These are phyloP conservation scores for Alectoria sarmentosa DNA, from an alignment of 495 filamentous ascomycete genomes.

Conservation along the genomic window DNA sequence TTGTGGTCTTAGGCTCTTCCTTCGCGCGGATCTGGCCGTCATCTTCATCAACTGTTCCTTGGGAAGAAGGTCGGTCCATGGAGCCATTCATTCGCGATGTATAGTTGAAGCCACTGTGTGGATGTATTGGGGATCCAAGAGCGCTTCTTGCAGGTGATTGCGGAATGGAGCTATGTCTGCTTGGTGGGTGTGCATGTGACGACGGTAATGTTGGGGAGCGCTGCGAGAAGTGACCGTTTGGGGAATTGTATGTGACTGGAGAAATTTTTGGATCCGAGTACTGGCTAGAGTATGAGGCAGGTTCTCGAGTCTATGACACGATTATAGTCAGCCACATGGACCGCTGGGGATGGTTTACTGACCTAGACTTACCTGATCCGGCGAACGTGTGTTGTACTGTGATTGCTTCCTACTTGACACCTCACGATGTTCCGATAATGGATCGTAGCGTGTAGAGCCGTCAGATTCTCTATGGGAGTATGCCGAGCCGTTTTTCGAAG, in stretches of 20 bases:
- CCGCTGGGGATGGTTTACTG: conserved; percentile 15
- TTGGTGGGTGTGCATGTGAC: conserved; percentile 43
- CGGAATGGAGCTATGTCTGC: conserved; percentile 37
- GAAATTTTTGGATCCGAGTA: conserved; percentile 23
- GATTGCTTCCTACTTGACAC: conserved; percentile 28
- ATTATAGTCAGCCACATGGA: conserved; percentile 15
- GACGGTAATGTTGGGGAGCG: conserved; percentile 26
- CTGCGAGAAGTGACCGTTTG: conserved; percentile 23
- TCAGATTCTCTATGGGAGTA: conserved; percentile 21
- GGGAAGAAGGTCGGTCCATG: conserved; percentile 17
- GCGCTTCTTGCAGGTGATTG: conserved; percentile 39
- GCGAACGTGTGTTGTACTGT: conserved; percentile 31
- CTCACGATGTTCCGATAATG: conserved; percentile 36
- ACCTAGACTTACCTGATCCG: conserved; percentile 32
- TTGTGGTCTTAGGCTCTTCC: conserved; percentile 48
- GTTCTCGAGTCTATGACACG: conserved; percentile 20
- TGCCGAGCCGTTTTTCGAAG: conserved; percentile 18
- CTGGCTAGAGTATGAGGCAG: conserved; percentile 20
- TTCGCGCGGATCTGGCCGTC: conserved; percentile 30
- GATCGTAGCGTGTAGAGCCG: conserved; percentile 42
- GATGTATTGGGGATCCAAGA: conserved; percentile 36
- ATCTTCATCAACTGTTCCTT: conserved; percentile 35
- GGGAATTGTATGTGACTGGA: conserved; percentile 24
- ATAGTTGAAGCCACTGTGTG: conserved; percentile 21
- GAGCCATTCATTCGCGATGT: conserved; percentile 19